These are phyloP conservation scores for Akanthomyces muscarius DNA, from an alignment of 2,329 filamentous ascomycete genomes.

Conservation along the genomic window DNA sequence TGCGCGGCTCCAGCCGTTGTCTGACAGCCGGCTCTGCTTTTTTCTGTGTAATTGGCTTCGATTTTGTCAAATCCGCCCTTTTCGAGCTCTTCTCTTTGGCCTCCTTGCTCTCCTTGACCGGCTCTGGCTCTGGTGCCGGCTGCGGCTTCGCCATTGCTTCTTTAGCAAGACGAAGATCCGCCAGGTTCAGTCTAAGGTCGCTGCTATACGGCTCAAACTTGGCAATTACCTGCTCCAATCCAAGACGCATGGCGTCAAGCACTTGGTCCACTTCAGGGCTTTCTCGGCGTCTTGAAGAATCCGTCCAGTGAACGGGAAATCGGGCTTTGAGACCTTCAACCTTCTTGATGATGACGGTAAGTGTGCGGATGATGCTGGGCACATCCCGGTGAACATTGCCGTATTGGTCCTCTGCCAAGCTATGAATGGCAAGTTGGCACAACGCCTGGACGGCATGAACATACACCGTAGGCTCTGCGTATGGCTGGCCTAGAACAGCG, in stretches of 20 bases:
- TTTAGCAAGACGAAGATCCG: constrained; percentile 70
- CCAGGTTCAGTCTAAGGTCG: constrained; percentile 64
- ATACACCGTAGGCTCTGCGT: constrained; percentile 64
- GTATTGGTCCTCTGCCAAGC: constrained; percentile 74
- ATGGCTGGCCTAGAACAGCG: constrained; percentile 69
- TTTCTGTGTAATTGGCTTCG: constrained; percentile 27
- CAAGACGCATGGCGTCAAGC: constrained; percentile 58
- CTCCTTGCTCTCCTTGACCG: constrained; percentile 23
- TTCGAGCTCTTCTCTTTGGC: constrained; percentile 13
- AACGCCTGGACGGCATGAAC: constrained; percentile 69
- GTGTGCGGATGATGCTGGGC: constrained; percentile 65
- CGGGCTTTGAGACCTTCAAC: constrained; percentile 62
- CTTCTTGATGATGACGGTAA: constrained; percentile 64
- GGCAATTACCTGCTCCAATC: constrained; percentile 60
- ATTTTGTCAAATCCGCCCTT: constrained; percentile 31
- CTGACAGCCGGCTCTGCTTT: constrained; percentile 21
- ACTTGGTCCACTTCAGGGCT: constrained; percentile 68
- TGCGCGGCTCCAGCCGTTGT: constrained; percentile 11
- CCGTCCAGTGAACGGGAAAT: constrained; percentile 72
- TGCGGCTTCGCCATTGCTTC: constrained; percentile 49
- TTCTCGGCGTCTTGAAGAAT: constrained; percentile 55
- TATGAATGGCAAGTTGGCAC: constrained; percentile 65
- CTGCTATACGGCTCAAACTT: constrained; percentile 72
- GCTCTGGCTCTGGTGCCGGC: constrained; percentile 22
- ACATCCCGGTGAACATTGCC: constrained; percentile 85